Base-by-base conservation (phyloP, 2,329 filamentous ascomycete species). In the Chaetothyriales sp. region DNA sequence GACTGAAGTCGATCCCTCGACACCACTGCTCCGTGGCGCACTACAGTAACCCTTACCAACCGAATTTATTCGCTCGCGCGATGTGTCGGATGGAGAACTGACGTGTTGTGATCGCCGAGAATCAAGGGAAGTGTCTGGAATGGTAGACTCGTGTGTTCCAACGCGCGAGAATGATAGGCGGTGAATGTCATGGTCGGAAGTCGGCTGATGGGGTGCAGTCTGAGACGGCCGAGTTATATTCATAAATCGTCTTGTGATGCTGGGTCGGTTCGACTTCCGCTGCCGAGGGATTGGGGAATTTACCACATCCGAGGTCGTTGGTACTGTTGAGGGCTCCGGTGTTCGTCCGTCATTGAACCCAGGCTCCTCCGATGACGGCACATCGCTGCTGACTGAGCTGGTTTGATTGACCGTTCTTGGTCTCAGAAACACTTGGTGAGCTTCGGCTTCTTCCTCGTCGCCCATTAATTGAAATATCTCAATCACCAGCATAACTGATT, bases 401-500 rank as follows among this genome's bases (percentile, higher is more conserved):
- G 15, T 15, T 40, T 1, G 9, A 15, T 40, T 4, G 3, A 13
- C 2, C 33, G 8, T 15, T 10, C 3, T 46, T 28, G 57, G 56
- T 5, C 52, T 43, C 15, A 60, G 48, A 44, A 60, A 60, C 4
- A 54, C 46, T 47, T 55, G 48, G 43, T 56, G 53, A 7, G 56
- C 57, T 52, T 60, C 54, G 5, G 56, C 57, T 43, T 53, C 52
- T 43, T 58, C 58, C 28, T 55, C 51, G 33, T 57, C 53, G 2
- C 56, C 56, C 44, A 54, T 52, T 2, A 54, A 50, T 48, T 49
- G 49, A 47, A 57, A 60, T 37, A 58, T 54, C 25, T 58, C 56
- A 25, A 60, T 58, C 43, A 60, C 52, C 18, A 58, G 46, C 28
- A 47, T 48, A 9, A 60, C 56, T 6, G 58, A 58, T 22, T 60